Evolutionary conservation across 306 rosid species (phyloP).

Genomic region (Dicorynia guianensis): DNA sequence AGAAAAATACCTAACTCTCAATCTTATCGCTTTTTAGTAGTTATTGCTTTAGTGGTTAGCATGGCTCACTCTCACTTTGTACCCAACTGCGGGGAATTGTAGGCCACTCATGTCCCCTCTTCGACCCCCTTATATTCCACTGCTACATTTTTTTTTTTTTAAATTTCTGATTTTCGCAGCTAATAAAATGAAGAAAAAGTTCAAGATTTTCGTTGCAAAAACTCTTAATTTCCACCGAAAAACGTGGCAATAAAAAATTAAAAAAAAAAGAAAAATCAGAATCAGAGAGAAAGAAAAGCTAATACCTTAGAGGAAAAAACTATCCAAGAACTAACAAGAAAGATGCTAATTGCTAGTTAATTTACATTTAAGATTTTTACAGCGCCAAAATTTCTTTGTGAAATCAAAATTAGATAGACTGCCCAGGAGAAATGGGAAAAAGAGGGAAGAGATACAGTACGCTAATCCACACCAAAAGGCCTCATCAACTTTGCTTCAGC

Average conservation of each 20-base stretch:
- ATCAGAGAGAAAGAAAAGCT: neutral
- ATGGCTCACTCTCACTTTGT: slow-evolving; percentile 47
- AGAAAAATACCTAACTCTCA: slow-evolving; percentile 76
- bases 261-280: neutral
- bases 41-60: slow-evolving; percentile 79
- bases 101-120: slow-evolving; percentile 67
- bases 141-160: neutral
- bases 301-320: neutral
- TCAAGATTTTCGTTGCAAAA: neutral
- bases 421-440: neutral
- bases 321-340: slow-evolving; percentile 10
- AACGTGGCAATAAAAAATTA: too few relatives aligned
- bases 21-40: slow-evolving; percentile 68
- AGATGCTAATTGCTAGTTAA: slow-evolving; percentile 41
- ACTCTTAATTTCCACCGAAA: slow-evolving; percentile 34
- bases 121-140: neutral
- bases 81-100: slow-evolving; percentile 58
- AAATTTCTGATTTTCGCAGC: neutral
- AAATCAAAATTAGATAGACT: slow-evolving; percentile 33
- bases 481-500: slow-evolving; percentile 77
- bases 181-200: neutral
- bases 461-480: slow-evolving; percentile 58
- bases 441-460: slow-evolving; percentile 36
- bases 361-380: slow-evolving; percentile 69
- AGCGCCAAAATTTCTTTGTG: slow-evolving; percentile 74